Evolutionary conservation across 1,139 yeast species (phyloP).

Genomic region (Diutina sp.): DNA sequence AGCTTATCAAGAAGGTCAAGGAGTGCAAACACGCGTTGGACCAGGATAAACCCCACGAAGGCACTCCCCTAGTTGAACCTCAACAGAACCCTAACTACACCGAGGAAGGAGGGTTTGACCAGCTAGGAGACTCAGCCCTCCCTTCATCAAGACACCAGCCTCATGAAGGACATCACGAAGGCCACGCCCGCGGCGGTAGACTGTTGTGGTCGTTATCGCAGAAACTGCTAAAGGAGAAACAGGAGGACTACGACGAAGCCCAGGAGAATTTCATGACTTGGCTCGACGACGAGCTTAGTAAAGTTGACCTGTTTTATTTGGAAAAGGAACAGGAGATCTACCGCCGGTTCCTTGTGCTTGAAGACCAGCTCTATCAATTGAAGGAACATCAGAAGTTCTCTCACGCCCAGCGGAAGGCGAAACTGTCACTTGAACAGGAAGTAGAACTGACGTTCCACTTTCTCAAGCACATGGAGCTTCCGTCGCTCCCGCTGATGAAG

Average conservation of each 20-base stretch:
- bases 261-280: slow-evolving; percentile 40
- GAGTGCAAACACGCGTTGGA: slow-evolving; percentile 5
- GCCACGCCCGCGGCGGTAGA: too few species aligned
- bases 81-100: not conserved
- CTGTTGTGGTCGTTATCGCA: slow-evolving; percentile 4
- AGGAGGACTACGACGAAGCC: slow-evolving; percentile 14
- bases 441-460: not conserved
- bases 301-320: slow-evolving; percentile 48
- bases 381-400: slow-evolving; percentile 35
- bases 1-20: slow-evolving; percentile 18
- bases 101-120: not conserved
- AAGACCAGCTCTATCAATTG: slow-evolving; percentile 55
- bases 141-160: slow-evolving; percentile 3
- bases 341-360: slow-evolving; percentile 46
- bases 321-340: slow-evolving; percentile 50
- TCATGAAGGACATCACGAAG: not conserved
- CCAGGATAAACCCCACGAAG: slow-evolving; percentile 8
- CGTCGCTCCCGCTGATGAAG: slow-evolving; percentile 40
- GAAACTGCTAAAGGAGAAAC: slow-evolving; percentile 7
- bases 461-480: slow-evolving; percentile 29
- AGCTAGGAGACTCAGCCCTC: not conserved
- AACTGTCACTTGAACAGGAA: not conserved
- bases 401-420: not conserved
- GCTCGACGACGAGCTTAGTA: slow-evolving; percentile 46
- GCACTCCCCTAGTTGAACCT: slow-evolving; percentile 20